Conservation (phyloP, 805 yeast genomes). For the Metschnikowia koreensis region DNA sequence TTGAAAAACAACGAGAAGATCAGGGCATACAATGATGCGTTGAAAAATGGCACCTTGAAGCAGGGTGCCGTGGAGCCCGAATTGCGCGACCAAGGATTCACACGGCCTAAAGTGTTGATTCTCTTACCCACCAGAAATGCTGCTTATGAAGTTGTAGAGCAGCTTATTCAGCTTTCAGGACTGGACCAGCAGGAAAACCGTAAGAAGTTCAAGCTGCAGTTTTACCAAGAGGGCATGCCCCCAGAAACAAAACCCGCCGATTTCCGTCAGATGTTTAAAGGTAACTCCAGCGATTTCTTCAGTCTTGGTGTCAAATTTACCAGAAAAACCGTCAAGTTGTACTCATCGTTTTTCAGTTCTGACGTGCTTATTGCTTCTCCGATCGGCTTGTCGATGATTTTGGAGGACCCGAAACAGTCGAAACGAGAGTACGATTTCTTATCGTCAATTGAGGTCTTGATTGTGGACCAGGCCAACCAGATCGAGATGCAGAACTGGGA, state of each 20-base stretch:
- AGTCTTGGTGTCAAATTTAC: slow-evolving; percentile 89
- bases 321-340: slow-evolving; percentile 79
- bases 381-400: slow-evolving; percentile 71
- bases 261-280: slow-evolving; percentile 74
- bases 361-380: slow-evolving; percentile 92
- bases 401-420: slow-evolving; percentile 57
- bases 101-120: slow-evolving; percentile 84
- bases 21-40: slow-evolving; percentile 39
- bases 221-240: slow-evolving; percentile 49
- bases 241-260: slow-evolving; percentile 74
- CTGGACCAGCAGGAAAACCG: slow-evolving; percentile 77
- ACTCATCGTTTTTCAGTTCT: slow-evolving; percentile 77
- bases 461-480: slow-evolving; percentile 82
- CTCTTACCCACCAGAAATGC: slow-evolving; percentile 81
- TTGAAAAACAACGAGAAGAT: slow-evolving; percentile 70
- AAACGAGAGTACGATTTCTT: slow-evolving; percentile 76
- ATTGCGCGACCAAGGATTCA: slow-evolving; percentile 89
- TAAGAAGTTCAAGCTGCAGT: slow-evolving; percentile 71
- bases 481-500: slow-evolving; percentile 93
- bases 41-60: slow-evolving; percentile 39
- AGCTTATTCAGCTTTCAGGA: slow-evolving; percentile 60
- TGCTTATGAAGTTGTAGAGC: slow-evolving; percentile 66
- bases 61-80: slow-evolving; percentile 48
- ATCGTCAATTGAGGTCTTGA: slow-evolving; percentile 79
- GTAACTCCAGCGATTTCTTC: slow-evolving; percentile 90